Conservation (phyloP, 169 alveolate species). For the Perkinsus marinus region DNA sequence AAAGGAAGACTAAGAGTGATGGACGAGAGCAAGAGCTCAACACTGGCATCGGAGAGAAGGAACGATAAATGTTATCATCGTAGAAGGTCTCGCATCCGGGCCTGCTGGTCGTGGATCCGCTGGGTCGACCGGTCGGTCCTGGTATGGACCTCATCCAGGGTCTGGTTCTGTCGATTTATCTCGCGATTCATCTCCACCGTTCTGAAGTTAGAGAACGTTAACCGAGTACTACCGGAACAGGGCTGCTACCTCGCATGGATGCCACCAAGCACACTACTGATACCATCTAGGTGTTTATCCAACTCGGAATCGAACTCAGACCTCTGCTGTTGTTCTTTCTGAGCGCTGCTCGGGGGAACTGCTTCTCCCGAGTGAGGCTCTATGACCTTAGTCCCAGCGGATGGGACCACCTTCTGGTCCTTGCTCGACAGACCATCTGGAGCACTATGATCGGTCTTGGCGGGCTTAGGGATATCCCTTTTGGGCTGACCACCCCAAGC, state of each 20-base stretch:
- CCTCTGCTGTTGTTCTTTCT: not conserved
- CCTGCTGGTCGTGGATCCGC: not conserved
- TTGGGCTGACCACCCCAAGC: not conserved
- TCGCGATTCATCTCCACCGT: not conserved
- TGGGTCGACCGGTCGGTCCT: not conserved
- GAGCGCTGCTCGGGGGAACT: no score
- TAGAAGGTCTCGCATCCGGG: not conserved
- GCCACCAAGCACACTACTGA: not conserved
- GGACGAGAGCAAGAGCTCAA: not conserved
- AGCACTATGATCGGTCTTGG: no score
- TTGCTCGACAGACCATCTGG: no score
- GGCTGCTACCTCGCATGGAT: not conserved
- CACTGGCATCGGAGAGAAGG: not conserved
- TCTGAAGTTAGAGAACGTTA: not conserved
- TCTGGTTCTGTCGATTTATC: not conserved
- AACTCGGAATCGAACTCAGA: not conserved
- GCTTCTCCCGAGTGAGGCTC: no score
- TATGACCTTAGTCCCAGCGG: no score
- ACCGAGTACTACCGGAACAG: no score
- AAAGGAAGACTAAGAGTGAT: not conserved
- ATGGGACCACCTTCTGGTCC: no score
- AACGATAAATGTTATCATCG: not conserved
- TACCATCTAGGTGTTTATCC: not conserved
- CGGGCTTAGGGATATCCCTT: not conserved
- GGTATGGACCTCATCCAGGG: not conserved